These are phyloP conservation scores for Lupinus albus DNA, from an alignment of 306 rosid genomes.

Conservation along the genomic window DNA sequence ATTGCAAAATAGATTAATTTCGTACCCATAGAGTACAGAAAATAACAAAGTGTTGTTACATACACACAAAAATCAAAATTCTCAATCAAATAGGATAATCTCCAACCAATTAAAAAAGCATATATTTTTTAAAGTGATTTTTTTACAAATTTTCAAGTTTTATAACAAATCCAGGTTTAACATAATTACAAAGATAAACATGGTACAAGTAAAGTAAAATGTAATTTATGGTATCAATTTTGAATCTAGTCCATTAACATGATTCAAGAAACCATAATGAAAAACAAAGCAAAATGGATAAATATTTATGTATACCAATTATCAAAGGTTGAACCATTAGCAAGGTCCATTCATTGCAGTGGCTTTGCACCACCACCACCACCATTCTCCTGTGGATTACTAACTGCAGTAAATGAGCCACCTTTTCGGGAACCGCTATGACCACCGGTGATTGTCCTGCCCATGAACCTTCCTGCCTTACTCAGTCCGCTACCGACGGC, in stretches of 20 bases:
- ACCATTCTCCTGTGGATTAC: slow-evolving; percentile 69
- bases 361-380: slow-evolving; percentile 78
- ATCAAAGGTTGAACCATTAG: slow-evolving; percentile 43
- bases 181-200: slow-evolving; percentile 43
- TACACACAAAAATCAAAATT: no score
- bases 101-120: neutral
- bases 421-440: slow-evolving; percentile 54
- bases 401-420: slow-evolving; percentile 77
- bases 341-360: slow-evolving; percentile 45
- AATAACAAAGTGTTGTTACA: no score
- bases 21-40: no score
- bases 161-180: slow-evolving; percentile 39
- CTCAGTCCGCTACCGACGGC: slow-evolving; percentile 76
- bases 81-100: neutral
- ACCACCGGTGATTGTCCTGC: slow-evolving; percentile 74
- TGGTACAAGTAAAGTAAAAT: slow-evolving; percentile 33
- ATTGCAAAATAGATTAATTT: no score
- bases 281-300: neutral
- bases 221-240: slow-evolving; percentile 33
- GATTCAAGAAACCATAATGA: slow-evolving; percentile 26
- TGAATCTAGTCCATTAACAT: slow-evolving; percentile 35
- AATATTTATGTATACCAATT: slow-evolving; percentile 5
- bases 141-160: slow-evolving; percentile 35
- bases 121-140: neutral
- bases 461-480: slow-evolving; percentile 88